Evolutionary conservation across 1,139 yeast species (phyloP).

Genomic region (Lodderomyces elongisporus): DNA sequence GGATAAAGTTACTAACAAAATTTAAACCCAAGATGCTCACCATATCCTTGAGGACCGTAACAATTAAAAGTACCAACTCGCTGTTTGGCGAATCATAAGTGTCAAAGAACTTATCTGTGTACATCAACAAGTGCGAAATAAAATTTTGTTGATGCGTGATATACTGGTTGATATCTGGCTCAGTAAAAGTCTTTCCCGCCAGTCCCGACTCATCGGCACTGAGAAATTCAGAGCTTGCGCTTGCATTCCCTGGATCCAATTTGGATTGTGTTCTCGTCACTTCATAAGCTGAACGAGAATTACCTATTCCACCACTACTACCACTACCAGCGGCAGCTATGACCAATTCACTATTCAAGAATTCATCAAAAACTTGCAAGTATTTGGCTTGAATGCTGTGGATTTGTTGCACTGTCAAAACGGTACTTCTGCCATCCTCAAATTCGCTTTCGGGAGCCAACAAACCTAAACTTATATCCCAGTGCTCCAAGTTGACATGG

Average conservation of each 20-base stretch:
- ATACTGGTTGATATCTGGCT: slow-evolving; percentile 36
- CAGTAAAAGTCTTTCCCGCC: slow-evolving; percentile 18
- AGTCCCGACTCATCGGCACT: slow-evolving; percentile 8
- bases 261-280: slow-evolving; percentile 6
- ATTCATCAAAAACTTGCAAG: slow-evolving; percentile 30
- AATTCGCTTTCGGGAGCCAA: slow-evolving; percentile 26
- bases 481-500: slow-evolving; percentile 38
- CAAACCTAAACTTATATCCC: slow-evolving; percentile 38
- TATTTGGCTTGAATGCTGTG: slow-evolving; percentile 29
- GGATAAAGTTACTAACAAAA: slow-evolving; percentile 41
- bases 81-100: slow-evolving; percentile 20
- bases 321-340: no score
- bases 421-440: slow-evolving; percentile 12
- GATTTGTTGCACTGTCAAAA: slow-evolving; percentile 22
- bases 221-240: slow-evolving; percentile 4
- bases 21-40: slow-evolving; percentile 40
- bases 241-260: slow-evolving; percentile 9
- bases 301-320: no score
- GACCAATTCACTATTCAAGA: slow-evolving; percentile 30
- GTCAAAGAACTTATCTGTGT: slow-evolving; percentile 29
- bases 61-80: slow-evolving; percentile 20
- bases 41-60: slow-evolving; percentile 26
- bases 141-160: slow-evolving; percentile 35
- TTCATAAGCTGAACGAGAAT: slow-evolving; percentile 7
- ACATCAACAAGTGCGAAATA: slow-evolving; percentile 29